Base-by-base conservation (phyloP, 345 rosid species). In the Gossypium stocksii region DNA sequence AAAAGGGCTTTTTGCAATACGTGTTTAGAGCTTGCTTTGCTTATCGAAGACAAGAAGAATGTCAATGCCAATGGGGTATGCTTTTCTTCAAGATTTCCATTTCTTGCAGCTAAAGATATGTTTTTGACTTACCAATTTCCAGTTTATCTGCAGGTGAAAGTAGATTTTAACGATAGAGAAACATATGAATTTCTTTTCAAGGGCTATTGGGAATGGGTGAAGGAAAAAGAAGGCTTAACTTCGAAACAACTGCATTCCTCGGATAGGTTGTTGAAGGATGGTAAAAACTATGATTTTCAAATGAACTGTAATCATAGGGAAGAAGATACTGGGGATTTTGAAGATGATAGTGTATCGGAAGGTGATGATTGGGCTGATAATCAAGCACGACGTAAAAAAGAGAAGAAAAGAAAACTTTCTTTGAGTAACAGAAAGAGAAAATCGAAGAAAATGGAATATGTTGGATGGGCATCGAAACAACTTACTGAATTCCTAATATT, bases 401-500 rank as follows among this genome's bases (percentile, higher is more conserved):
- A 25, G 43, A 66, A 46, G 16, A 73, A 48, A 66, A 46, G 53
- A 25, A 76, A 74, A 44, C 20, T 6, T 2, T 16, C 57, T 25
- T 20, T 13, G 46, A 29, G 5, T 41, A 69, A 73, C 66, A 54
- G 25, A 52, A 75, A 65, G 45, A 64, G 4, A 1, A 76, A 51
- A 11, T 62, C 83, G 3, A 81, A 67, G 58, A 62, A 63, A 75
- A 80, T 7, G 53, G 85, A 82, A 66, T 87, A 84, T 52, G 19
- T 71, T 49, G 86, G 93, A 15, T 87, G 91, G 93, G 87, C 86
- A 53, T 87, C 91, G 12, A 77, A 72, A 73, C 61, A 80, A 25
- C 86, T 86, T 11, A 70, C 78, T 15, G 79, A 76, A 10, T 89
- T 89, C 72, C 86, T 89, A 44, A 72, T 22, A 0, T 83, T 85